These are phyloP conservation scores for Metrosideros polymorpha DNA, from an alignment of 441 rosid genomes.

Conservation along the genomic window DNA sequence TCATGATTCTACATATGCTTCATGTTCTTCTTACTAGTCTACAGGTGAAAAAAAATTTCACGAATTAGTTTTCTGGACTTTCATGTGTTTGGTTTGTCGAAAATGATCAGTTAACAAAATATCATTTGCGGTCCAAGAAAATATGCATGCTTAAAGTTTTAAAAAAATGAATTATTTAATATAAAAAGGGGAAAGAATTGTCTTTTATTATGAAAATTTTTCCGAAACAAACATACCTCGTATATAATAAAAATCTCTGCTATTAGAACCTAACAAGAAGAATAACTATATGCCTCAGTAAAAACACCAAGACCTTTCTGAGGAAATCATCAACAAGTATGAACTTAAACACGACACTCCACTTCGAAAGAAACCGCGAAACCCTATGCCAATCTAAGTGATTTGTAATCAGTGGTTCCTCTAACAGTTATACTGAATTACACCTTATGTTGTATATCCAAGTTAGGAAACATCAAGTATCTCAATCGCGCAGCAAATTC, in stretches of 20 bases:
- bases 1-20: background rate
- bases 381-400: background rate
- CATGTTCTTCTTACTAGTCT: background rate
- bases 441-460: background rate
- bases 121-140: background rate
- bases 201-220: background rate
- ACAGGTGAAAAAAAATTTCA: background rate
- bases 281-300: background rate
- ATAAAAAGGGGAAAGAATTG: background rate
- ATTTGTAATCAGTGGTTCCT: background rate
- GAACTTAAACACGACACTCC: background rate
- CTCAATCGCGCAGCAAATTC: background rate
- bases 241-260: background rate
- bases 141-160: background rate
- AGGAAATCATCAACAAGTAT: background rate
- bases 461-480: background rate
- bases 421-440: background rate
- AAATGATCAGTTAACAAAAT: background rate
- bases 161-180: background rate
- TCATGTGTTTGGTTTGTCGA: background rate
- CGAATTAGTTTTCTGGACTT: background rate
- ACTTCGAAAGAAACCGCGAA: background rate
- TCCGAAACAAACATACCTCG: fast-evolving
- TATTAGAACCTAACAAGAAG: background rate
- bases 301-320: background rate